A percentile compares a stretch with the other conserved stretches of the same genome.
Evolutionary conservation across 2,329 filamentous ascomycete genomes (phyloP).

Genomic region (Botrytis aclada): DNA sequence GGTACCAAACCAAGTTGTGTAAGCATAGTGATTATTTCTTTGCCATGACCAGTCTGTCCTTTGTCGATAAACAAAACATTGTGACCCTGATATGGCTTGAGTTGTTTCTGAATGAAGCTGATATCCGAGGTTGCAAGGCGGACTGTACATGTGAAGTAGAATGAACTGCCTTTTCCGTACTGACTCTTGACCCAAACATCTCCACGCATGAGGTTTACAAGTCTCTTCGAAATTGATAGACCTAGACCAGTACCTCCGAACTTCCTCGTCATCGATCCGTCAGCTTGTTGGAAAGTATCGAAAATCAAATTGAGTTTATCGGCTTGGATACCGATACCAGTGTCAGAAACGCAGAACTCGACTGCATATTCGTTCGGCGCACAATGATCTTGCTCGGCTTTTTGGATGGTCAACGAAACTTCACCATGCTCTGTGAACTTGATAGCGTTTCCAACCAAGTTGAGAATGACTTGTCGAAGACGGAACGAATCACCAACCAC

Average conservation of each 20-base stretch:
- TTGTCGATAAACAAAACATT: slow-evolving; percentile 95
- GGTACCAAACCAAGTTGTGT: slow-evolving; percentile 75
- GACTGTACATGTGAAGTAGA: slow-evolving; percentile 94
- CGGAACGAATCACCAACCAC: slow-evolving; percentile 96
- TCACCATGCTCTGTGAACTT: slow-evolving; percentile 98
- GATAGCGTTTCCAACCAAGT: slow-evolving; percentile 96
- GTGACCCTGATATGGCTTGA: slow-evolving; percentile 88
- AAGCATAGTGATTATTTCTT: slow-evolving; percentile 76
- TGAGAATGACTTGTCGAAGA: slow-evolving; percentile 92
- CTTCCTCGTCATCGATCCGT: slow-evolving; percentile 92
- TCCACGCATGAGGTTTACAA: slow-evolving; percentile 95
- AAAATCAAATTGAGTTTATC: slow-evolving; percentile 98
- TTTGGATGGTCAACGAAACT: slow-evolving; percentile 87
- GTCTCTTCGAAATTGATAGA: slow-evolving; percentile 88
- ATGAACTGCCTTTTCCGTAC: slow-evolving; percentile 86
- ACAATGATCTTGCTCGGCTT: slow-evolving; percentile 63
- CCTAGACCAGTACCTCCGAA: slow-evolving; percentile 94
- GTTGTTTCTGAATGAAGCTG: slow-evolving; percentile 73
- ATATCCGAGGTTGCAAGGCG: slow-evolving; percentile 79
- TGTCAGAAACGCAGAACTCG: slow-evolving; percentile 93
- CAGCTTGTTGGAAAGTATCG: slow-evolving; percentile 97
- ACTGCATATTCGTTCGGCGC: slow-evolving; percentile 80
- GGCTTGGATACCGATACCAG: slow-evolving; percentile 91
- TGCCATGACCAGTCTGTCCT: slow-evolving; percentile 72
- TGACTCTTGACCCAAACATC: slow-evolving; percentile 94